Base-by-base conservation (phyloP, 352 stramenopile species). In the Globisporangium echinulatum region DNA sequence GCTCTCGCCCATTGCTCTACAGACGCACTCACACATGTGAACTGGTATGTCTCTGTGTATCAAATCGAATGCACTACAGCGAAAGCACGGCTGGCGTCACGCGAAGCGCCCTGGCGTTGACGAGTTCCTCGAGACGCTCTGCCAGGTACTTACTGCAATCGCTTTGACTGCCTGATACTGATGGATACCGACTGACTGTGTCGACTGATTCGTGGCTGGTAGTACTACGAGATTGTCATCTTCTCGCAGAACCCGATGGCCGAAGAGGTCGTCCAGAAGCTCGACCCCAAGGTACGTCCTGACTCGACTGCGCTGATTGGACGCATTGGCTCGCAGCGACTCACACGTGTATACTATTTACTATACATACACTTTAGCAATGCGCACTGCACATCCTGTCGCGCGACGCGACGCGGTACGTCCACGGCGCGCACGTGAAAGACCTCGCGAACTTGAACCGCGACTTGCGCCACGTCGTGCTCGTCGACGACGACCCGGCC, bases 161-260 rank as follows among this genome's bases (percentile, higher is more conserved):
- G 19, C 25, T 33, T 2, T 17, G 2, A 43, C 5, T 37, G 39
- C 7, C 33, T 50, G 2, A 39, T 15, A 6, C 0, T 50, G 15
- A 14, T 42, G 10, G 60, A 25, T 60, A 4, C 19, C 56, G 25
- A 3, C 25, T 33, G 25, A 33, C 25, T 33, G 25, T 33, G 25
- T 33, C 25, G 25, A 33, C 25, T 33, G 25, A 33, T 33, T 33
- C 25, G 25, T 33, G 25, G 25, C 33, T 14, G 58, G 19, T 57
- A 87, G 71, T 92, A 92, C 63, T 95, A 93, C 47, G 85, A 95
- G 61, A 93, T 93, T 55, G 85, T 95, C 0, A 85, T 95, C 52
- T 95, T 93, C 62, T 93, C 85, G 8, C 82, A 89, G 61, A 90
- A 95, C 68, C 86, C 78, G 51, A 77, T 88, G 51, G 83, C 81